These are phyloP conservation scores for Talaromyces pinophilus DNA, from an alignment of 2,329 filamentous ascomycete species.

Conservation along the genomic window DNA sequence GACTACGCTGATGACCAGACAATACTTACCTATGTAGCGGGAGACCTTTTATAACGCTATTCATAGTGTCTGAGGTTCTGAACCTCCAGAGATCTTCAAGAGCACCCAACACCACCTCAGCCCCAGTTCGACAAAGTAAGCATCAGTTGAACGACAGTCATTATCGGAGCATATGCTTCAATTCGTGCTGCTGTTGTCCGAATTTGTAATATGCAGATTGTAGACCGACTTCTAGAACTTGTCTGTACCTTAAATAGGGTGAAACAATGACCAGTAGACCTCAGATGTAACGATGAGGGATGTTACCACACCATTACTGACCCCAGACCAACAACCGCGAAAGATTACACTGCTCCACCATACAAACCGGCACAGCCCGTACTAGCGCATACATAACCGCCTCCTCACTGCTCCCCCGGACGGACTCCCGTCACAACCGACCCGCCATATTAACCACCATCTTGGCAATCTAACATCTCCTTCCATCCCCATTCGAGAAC, in stretches of 20 bases:
- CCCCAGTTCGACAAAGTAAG: neutral
- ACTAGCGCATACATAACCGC: conserved; percentile 10
- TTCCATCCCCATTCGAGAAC: conserved; percentile 9
- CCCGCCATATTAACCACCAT: conserved; percentile 10
- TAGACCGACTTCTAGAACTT: neutral
- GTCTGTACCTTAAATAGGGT: neutral
- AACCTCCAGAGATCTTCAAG: neutral
- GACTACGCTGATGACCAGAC: neutral
- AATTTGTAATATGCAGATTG: neutral
- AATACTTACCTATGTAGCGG: neutral
- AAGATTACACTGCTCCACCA: neutral
- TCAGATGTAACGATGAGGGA: neutral
- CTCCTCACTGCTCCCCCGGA: conserved; percentile 10
- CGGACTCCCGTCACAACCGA: neutral
- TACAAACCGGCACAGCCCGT: neutral
- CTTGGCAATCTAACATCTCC: conserved; percentile 3
- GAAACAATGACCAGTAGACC: neutral
- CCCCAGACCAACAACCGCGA: neutral
- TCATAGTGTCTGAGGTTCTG: neutral
- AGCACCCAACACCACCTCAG: neutral
- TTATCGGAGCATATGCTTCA: neutral
- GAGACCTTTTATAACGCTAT: neutral
- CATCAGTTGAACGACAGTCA: neutral
- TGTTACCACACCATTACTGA: neutral
- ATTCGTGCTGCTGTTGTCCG: too few species aligned